Evolutionary conservation across 208 protist species (phyloP).

Genomic region (Leishmania aethiopica): DNA sequence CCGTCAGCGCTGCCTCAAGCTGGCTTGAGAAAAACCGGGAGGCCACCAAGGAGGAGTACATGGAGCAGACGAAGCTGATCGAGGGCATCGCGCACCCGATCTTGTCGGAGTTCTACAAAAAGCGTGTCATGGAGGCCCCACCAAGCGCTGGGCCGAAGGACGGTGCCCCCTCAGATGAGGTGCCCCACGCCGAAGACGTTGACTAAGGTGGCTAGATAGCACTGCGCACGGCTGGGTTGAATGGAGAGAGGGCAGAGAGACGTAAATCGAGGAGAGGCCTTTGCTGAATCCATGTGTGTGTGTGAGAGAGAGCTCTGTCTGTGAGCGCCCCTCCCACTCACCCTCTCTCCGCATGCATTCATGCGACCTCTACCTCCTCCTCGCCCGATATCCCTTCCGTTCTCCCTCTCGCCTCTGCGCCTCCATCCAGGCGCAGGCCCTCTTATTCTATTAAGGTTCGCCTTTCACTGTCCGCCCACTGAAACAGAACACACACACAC

Average conservation of each 20-base stretch:
- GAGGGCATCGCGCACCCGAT: slow-evolving; percentile 93
- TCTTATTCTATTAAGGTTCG: too few relatives aligned
- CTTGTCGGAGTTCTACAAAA: slow-evolving; percentile 95
- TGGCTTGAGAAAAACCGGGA: slow-evolving; percentile 73
- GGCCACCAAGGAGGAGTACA: slow-evolving; percentile 94
- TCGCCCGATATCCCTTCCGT: not conserved
- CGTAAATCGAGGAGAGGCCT: not conserved
- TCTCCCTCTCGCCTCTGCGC: too few relatives aligned
- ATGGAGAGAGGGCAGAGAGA: not conserved
- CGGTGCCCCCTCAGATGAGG: slow-evolving; percentile 11
- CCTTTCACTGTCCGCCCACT: too few relatives aligned
- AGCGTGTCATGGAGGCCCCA: slow-evolving; percentile 66
- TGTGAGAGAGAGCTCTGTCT: not conserved
- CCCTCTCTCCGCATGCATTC: not conserved
- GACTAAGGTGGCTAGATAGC: slow-evolving; percentile 32
- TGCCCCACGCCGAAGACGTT: slow-evolving; percentile 51
- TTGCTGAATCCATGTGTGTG: too few relatives aligned
- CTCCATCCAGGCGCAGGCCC: too few relatives aligned
- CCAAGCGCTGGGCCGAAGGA: slow-evolving; percentile 22
- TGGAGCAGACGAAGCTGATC: slow-evolving; percentile 89
- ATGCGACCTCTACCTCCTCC: not conserved
- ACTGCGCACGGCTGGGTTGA: not conserved
- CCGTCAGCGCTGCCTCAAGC: slow-evolving; percentile 45
- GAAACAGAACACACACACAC: not conserved
- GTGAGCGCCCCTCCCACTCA: not conserved